These are phyloP conservation scores for Mycena citricolor DNA, from an alignment of 1,284 basidiomycete species.

Conservation along the genomic window DNA sequence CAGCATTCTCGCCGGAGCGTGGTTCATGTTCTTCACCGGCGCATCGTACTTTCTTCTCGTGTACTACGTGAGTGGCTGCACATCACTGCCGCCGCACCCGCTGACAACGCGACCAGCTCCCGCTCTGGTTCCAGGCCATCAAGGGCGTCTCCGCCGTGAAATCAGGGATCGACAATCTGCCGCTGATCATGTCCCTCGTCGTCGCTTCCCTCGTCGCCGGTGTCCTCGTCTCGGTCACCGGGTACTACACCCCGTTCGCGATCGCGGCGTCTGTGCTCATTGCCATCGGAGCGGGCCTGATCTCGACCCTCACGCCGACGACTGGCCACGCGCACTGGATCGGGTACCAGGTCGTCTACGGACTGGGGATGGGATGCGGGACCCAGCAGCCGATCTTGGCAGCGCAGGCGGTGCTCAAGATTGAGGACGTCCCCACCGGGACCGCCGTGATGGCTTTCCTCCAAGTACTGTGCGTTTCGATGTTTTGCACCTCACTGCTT, in stretches of 20 bases:
- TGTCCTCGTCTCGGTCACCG: conserved; percentile 1
- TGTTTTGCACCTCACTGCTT: background rate
- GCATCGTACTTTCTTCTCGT: conserved; percentile 1
- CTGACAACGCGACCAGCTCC: background rate
- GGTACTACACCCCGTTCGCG: conserved; percentile 4
- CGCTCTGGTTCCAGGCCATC: conserved; percentile 4
- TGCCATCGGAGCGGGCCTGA: conserved; percentile 7
- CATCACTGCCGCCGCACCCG: background rate
- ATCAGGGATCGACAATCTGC: conserved; percentile 2
- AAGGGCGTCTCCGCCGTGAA: conserved; percentile 2
- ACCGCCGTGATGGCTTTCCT: conserved; percentile 12
- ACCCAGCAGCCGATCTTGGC: conserved; percentile 15
- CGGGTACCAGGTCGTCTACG: conserved; percentile 11
- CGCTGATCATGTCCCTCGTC: conserved; percentile 2
- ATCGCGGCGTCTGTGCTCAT: conserved; percentile 3
- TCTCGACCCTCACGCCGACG: conserved; percentile 4
- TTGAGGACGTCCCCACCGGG: conserved; percentile 12
- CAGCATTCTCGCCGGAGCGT: background rate
- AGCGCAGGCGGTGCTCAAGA: conserved; percentile 12
- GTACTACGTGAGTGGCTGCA: conserved; percentile 2
- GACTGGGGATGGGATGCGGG: conserved; percentile 14
- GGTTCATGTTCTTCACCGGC: background rate
- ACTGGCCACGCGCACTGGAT: conserved; percentile 2
- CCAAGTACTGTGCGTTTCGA: conserved; percentile 8
- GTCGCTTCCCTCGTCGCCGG: conserved; percentile 1